phyloP scores from a whole-genome alignment of 768 basidiomycete genomes.

The Candolleomyces eurysporus region DNA sequence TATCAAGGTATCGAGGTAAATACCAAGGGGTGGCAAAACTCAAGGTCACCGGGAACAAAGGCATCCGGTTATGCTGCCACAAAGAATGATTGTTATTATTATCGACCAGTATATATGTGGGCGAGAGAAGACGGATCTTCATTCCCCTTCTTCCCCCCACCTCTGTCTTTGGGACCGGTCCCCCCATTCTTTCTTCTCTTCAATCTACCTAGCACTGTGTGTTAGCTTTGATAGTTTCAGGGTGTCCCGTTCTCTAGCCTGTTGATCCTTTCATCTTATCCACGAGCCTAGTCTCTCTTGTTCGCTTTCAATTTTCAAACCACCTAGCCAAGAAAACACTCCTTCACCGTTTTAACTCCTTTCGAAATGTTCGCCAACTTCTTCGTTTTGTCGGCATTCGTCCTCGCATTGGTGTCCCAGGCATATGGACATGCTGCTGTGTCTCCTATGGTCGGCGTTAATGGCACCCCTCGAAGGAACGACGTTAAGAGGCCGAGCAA shows the following conservation, averaged over 20 bases:
- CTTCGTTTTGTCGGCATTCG: constrained; percentile 26
- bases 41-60: no score
- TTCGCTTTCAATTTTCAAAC: neutral
- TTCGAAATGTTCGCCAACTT: constrained; percentile 27
- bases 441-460: constrained; percentile 39
- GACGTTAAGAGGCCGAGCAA: constrained; percentile 34
- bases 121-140: neutral
- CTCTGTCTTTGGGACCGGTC: constrained; percentile 26
- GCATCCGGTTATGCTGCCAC: neutral
- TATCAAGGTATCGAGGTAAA: no score
- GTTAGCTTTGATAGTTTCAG: neutral
- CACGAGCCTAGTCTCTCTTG: constrained; percentile 4
- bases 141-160: constrained; percentile 12
- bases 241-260: constrained; percentile 4
- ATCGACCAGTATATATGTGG: neutral
- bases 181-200: constrained; percentile 16
- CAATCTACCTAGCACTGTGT: constrained; percentile 4
- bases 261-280: constrained; percentile 10
- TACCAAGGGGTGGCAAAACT: no score
- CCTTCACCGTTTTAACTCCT: neutral
- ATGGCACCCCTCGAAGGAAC: constrained; percentile 24
- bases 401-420: constrained; percentile 33
- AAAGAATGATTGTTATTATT: no score
- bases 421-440: constrained; percentile 41
- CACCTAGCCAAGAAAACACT: neutral